Evolutionary conservation across 2,329 filamentous ascomycete genomes (phyloP), one percentile per base, ranked within the genome.

Genomic region (Alternaria infectoria): DNA sequence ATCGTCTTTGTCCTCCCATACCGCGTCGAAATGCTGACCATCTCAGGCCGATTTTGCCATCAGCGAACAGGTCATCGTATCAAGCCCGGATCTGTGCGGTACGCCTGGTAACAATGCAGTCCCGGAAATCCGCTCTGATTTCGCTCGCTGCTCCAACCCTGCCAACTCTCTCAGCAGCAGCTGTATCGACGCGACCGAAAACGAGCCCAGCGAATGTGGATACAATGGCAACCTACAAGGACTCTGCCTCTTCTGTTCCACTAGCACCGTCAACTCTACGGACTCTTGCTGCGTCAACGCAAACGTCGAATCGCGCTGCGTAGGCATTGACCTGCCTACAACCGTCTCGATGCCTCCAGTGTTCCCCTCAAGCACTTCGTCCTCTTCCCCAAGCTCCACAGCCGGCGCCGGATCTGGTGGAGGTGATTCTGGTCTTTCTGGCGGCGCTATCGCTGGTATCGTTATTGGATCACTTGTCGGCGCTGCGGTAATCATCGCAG

Each of bases 221-320:
- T 99, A 91, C 77, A 87, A 86, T 44, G 86, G 88, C 67, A 91
- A 91, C 72, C 78, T 89, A 8, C 81, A 86, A 58, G 93, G 94
- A 3, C 85, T 99, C 36, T 99, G 96, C 82, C 89, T 90, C 5
- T 97, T 96, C 80, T 99, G 96, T 80, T 86, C 88, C 45, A 85
- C 89, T 7, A 95, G 92, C 72, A 93, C 94, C 26, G 88, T 90
- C 66, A 98, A 98, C 80, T 91, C 93, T 10, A 98, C 95, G 54
- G 95, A 98, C 79, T 96, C 94, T 4, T 99, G 96, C 83, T 99
- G 96, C 80, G 90, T 93, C 74, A 93, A 89, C 72, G 89, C 94
- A 6, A 86, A 93, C 65, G 90, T 91, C n/a, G 87, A 92, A 62
- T 82, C 83, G 25, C 87, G 89, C 67, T 99, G 96, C 79, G 82